Conservation (phyloP, 169 alveolate genomes). For the Perkinsus marinus region DNA sequence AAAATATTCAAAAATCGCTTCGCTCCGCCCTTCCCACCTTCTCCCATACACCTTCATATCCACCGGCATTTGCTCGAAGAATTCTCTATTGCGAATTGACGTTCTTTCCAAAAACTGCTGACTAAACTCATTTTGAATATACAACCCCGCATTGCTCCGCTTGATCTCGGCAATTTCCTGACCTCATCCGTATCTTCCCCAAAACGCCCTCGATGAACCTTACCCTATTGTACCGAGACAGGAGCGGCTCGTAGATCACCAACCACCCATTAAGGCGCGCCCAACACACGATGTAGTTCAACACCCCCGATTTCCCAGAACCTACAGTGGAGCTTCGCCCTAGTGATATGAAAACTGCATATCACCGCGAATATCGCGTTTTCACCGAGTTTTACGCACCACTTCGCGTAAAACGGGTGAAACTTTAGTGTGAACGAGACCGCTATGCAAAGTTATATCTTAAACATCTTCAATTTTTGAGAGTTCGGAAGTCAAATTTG, state of each 20-base stretch:
- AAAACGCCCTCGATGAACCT: background rate
- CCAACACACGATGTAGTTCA: constrained; percentile 17
- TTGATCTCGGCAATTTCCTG: constrained; percentile 15
- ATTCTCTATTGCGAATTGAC: background rate
- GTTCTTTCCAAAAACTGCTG: constrained; percentile 19
- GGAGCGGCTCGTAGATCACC: constrained; percentile 24
- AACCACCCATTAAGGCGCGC: constrained; percentile 26
- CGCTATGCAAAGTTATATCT: too few species aligned
- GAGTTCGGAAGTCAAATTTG: too few species aligned
- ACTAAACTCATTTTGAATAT: constrained; percentile 12
- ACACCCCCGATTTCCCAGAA: background rate
- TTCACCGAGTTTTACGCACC: too few species aligned
- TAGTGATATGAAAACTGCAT: too few species aligned
- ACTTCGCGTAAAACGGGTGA: too few species aligned
- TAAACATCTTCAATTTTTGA: too few species aligned
- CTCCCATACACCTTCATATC: constrained; percentile 8
- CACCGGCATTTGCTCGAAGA: constrained; percentile 17
- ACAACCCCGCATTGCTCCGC: constrained; percentile 22
- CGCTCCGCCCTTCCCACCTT: constrained; percentile 11
- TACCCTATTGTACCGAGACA: constrained; percentile 1
- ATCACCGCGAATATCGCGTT: too few species aligned
- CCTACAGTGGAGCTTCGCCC: background rate
- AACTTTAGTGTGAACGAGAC: too few species aligned
- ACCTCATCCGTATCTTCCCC: background rate
- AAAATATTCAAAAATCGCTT: background rate